phyloP scores from a whole-genome alignment of 208 protist genomes.

The Leishmania tropica region DNA sequence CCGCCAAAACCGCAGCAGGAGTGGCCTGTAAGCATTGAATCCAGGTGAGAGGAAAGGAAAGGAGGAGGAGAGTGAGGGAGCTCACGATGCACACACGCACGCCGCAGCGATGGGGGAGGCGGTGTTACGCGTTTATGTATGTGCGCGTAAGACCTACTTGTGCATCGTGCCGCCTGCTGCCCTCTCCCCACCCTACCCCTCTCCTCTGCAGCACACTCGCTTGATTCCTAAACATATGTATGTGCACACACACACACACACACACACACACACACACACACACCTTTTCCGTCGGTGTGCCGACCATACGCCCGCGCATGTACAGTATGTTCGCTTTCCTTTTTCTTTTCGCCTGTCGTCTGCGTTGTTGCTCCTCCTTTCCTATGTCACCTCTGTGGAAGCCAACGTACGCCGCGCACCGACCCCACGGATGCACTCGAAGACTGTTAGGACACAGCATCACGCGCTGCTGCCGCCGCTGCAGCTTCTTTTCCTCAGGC shows the following conservation, averaged over 20 bases:
- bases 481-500: not conserved
- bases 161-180: too few relatives aligned
- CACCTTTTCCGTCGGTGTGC: too few relatives aligned
- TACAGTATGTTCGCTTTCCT: not conserved
- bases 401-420: not conserved
- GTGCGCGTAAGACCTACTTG: not conserved
- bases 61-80: not conserved
- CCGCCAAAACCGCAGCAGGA: not conserved
- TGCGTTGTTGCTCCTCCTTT: not conserved
- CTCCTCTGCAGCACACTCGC: not conserved
- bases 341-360: too few relatives aligned
- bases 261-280: too few relatives aligned
- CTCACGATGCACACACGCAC: not conserved
- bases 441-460: not conserved
- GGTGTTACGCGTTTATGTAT: not conserved
- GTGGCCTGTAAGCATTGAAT: not conserved
- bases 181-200: not conserved
- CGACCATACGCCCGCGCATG: too few relatives aligned
- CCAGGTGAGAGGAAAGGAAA: not conserved
- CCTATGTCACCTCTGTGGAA: not conserved
- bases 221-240: not conserved
- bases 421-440: not conserved
- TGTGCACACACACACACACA: not conserved
- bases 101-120: not conserved
- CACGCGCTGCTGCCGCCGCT: not conserved